Conservation (phyloP, 176 grass and related monocot genomes). For the Raddia guianensis region DNA sequence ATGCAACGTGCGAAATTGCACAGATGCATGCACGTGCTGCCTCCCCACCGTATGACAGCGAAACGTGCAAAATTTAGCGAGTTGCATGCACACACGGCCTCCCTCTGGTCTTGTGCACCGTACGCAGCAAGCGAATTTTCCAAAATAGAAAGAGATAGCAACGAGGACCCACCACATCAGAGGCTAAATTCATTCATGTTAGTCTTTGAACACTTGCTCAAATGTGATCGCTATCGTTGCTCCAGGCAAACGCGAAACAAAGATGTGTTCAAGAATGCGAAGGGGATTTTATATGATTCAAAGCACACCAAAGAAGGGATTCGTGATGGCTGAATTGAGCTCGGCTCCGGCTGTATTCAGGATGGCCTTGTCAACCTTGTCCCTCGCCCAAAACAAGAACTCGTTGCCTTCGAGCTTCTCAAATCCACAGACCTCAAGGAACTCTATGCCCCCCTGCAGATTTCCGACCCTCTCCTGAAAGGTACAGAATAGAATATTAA, state of each 20-base stretch:
- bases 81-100: no score
- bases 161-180: not conserved
- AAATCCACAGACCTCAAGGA: slow-evolving; percentile 90
- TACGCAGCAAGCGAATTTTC: not conserved
- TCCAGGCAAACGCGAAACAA: not conserved
- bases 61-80: no score
- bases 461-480: slow-evolving; percentile 90
- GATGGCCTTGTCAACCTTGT: slow-evolving; percentile 78
- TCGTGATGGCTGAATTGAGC: slow-evolving; percentile 89
- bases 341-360: slow-evolving; percentile 83
- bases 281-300: slow-evolving; percentile 16
- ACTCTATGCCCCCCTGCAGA: slow-evolving; percentile 81
- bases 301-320: slow-evolving; percentile 95
- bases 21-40: not conserved
- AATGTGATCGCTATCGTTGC: not conserved
- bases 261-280: slow-evolving; percentile 12
- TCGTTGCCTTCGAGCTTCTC: slow-evolving; percentile 81
- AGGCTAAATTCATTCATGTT: no score
- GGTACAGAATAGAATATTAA: not conserved
- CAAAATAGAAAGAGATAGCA: not conserved
- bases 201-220: not conserved
- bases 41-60: no score
- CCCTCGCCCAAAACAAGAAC: slow-evolving; percentile 75
- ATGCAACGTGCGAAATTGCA: not conserved
- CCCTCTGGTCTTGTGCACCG: not conserved